These are phyloP conservation scores for Debaryomyces coudertii DNA, from an alignment of 1,139 yeast species.

Conservation along the genomic window DNA sequence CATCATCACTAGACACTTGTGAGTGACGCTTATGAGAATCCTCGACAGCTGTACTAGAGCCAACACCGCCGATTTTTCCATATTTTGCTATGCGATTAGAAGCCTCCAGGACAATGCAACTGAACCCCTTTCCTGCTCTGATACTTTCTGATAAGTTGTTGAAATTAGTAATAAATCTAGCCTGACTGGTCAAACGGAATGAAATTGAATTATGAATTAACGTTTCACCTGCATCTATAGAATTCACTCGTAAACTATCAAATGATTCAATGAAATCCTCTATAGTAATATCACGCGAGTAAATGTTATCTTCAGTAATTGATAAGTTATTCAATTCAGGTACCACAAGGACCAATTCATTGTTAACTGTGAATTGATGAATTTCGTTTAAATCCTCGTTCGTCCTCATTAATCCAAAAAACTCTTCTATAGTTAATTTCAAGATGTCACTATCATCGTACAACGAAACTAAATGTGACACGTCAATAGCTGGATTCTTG, in stretches of 20 bases:
- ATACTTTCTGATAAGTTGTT: conserved; percentile 30
- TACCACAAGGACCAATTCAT: conserved; percentile 36
- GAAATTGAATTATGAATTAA: conserved; percentile 26
- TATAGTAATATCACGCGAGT: conserved; percentile 33
- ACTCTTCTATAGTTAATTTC: conserved; percentile 25
- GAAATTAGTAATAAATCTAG: conserved; percentile 38
- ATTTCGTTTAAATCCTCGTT: conserved; percentile 34
- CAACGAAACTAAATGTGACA: conserved; percentile 25
- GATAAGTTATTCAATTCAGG: conserved; percentile 35
- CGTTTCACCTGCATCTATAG: conserved; percentile 18
- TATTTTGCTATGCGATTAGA: not conserved
- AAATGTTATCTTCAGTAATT: conserved; percentile 45
- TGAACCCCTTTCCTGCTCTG: conserved; percentile 24
- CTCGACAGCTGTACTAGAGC: not conserved
- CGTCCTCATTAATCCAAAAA: conserved; percentile 30
- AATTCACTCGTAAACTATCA: conserved; percentile 27
- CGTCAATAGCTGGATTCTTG: conserved; percentile 12
- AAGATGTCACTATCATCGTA: conserved; percentile 26
- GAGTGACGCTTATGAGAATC: not conserved
- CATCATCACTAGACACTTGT: not conserved
- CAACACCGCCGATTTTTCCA: not conserved
- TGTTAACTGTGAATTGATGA: conserved; percentile 27
- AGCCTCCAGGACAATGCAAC: not conserved
- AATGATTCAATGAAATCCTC: conserved; percentile 38
- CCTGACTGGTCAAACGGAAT: conserved; percentile 29